phyloP scores from a whole-genome alignment of 805 yeast genomes.

The Lipomyces oligophaga region DNA sequence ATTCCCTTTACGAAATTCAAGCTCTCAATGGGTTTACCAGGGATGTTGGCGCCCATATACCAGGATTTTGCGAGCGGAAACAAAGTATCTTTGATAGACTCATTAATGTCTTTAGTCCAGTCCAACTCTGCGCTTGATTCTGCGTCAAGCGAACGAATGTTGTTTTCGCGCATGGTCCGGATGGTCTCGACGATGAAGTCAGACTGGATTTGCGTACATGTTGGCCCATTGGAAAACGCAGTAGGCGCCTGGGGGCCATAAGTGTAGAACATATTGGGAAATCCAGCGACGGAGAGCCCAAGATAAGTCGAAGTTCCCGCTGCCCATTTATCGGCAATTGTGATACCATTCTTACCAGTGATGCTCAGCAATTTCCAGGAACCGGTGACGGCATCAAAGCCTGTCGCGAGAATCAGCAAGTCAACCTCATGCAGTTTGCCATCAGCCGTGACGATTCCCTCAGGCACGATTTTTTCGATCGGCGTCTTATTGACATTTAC shows the following conservation, averaged over 20 bases:
- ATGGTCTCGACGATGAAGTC: constrained; percentile 31
- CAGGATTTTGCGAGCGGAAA: constrained; percentile 33
- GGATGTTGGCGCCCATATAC: constrained; percentile 38
- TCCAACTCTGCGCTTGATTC: constrained; percentile 29
- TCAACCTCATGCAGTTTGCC: constrained; percentile 29
- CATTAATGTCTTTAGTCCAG: constrained; percentile 30
- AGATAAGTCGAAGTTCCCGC: constrained; percentile 32
- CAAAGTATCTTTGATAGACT: constrained; percentile 24
- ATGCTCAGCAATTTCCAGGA: constrained; percentile 30
- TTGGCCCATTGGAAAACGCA: constrained; percentile 37
- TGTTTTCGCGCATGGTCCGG: constrained; percentile 17
- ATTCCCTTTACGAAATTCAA: constrained; percentile 32
- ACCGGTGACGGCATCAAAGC: constrained; percentile 35
- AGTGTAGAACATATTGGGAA: constrained; percentile 36
- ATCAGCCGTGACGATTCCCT: constrained; percentile 22
- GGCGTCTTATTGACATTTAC: constrained; percentile 31
- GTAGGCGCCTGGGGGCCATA: constrained; percentile 40
- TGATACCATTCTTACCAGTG: constrained; percentile 23
- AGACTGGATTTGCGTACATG: constrained; percentile 33
- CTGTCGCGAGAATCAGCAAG: constrained; percentile 29
- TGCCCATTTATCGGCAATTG: constrained; percentile 32
- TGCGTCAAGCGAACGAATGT: constrained; percentile 25
- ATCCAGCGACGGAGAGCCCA: constrained; percentile 33
- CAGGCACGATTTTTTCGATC: constrained; percentile 29
- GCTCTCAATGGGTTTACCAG: constrained; percentile 34